These are phyloP conservation scores for Gynochthodes officinalis DNA, from an alignment of 257 asterid species.

Conservation along the genomic window DNA sequence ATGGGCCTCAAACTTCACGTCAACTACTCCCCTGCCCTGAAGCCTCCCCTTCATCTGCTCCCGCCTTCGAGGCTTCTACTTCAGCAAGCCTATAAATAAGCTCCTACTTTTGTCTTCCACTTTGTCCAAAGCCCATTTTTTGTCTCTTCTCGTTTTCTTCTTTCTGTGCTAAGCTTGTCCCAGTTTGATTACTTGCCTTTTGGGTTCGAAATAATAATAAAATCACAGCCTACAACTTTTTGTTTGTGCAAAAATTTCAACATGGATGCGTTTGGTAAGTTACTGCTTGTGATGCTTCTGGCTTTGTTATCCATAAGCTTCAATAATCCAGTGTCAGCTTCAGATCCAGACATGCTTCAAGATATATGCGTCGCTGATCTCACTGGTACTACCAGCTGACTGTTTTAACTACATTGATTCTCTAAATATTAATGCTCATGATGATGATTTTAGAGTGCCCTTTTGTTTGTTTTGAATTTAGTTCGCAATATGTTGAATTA, in stretches of 20 bases:
- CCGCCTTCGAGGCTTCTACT: not conserved
- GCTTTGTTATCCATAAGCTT: slow-evolving; percentile 13
- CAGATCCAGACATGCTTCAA: slow-evolving; percentile 40
- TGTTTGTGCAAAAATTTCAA: not conserved
- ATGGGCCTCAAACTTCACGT: too few species aligned
- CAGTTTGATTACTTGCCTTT: slow-evolving; percentile 2
- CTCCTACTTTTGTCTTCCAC: too few species aligned
- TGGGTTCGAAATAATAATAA: not conserved
- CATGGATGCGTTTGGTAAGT: slow-evolving; percentile 18
- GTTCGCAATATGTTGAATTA: not conserved
- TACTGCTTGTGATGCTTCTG: slow-evolving; percentile 6
- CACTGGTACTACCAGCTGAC: not conserved
- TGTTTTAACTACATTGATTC: too few species aligned
- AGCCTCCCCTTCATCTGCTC: not conserved
- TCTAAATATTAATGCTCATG: too few species aligned
- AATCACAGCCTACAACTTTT: not conserved
- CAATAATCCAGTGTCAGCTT: slow-evolving; percentile 8
- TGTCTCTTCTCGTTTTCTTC: not conserved
- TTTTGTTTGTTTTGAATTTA: not conserved
- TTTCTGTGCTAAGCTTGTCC: too few species aligned
- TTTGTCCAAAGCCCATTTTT: not conserved
- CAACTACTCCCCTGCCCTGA: not conserved
- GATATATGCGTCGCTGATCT: slow-evolving; percentile 40
- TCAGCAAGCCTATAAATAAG: too few species aligned
- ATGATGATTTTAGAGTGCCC: too few species aligned